phyloP scores from a whole-genome alignment of 257 asterid genomes.

The Solanum infundibuliforme region DNA sequence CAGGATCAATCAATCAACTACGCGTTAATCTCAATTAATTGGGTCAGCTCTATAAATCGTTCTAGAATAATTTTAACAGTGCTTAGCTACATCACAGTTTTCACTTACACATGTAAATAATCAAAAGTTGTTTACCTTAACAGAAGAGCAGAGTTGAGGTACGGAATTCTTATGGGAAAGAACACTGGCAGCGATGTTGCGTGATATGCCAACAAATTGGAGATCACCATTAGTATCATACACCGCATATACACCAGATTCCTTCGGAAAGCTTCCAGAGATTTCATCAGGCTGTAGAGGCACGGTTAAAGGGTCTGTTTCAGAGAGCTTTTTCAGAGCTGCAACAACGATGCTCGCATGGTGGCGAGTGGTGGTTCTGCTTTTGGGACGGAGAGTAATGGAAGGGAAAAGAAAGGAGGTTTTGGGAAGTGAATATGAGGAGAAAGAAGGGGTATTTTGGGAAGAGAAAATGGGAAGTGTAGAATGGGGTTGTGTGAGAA shows the following conservation, averaged over 20 bases:
- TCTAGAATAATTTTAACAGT: too few relatives aligned
- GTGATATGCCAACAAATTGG: constrained; percentile 81
- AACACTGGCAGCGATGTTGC: constrained; percentile 74
- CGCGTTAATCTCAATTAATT: background rate
- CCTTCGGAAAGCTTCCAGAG: constrained; percentile 39
- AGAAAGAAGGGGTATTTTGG: constrained; percentile 20
- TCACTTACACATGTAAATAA: background rate
- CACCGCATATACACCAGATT: constrained; percentile 79
- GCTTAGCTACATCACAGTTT: background rate
- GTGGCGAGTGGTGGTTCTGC: constrained; percentile 18
- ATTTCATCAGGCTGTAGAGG: constrained; percentile 32
- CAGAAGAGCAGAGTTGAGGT: constrained; percentile 72
- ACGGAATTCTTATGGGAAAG: constrained; percentile 56
- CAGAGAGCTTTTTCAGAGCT: constrained; percentile 63
- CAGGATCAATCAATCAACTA: background rate
- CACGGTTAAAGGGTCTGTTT: constrained; percentile 37
- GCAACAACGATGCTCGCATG: constrained; percentile 30
- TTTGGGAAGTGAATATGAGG: constrained; percentile 27
- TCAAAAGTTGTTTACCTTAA: constrained; percentile 39
- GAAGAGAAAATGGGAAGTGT: constrained; percentile 12
- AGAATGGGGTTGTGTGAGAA: constrained; percentile 14
- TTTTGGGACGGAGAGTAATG: constrained; percentile 15
- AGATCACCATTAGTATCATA: constrained; percentile 50
- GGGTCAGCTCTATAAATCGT: background rate
- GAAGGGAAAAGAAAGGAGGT: constrained; percentile 25